A percentile compares a stretch with the other conserved stretches of the same genome.
Conservation (phyloP, 2,329 filamentous ascomycete genomes). For the Fusarium bulbicola region DNA sequence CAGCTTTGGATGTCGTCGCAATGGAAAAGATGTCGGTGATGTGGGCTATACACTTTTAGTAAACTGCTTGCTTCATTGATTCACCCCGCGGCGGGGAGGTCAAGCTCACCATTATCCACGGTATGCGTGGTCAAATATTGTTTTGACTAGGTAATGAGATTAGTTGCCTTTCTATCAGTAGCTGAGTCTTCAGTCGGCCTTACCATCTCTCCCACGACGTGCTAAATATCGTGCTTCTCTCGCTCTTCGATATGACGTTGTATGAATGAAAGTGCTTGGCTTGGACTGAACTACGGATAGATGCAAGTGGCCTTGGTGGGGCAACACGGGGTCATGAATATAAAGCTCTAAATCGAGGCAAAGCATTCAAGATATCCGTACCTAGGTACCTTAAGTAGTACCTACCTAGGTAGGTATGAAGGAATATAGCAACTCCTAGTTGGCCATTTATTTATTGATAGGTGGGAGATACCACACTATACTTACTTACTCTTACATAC, state of each 20-base stretch:
- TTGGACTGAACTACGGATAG: constrained; percentile 20
- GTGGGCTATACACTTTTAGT: constrained; percentile 68
- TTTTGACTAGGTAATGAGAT: constrained; percentile 75
- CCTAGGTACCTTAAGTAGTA: background rate
- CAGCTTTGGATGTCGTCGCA: constrained; percentile 75
- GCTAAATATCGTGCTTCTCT: background rate
- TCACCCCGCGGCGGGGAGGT: constrained; percentile 45
- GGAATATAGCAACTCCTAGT: background rate
- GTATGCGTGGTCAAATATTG: constrained; percentile 96
- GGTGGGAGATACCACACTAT: background rate
- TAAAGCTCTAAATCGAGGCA: constrained; percentile 10
- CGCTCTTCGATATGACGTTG: constrained; percentile 37
- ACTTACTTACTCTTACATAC: background rate
- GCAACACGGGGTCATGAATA: constrained; percentile 25
- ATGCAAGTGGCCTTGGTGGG: constrained; percentile 30
- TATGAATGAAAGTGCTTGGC: constrained; percentile 34
- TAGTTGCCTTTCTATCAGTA: background rate
- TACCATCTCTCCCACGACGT: constrained; percentile 40
- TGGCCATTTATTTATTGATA: background rate
- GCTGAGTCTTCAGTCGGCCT: background rate
- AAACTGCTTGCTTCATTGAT: constrained; percentile 15
- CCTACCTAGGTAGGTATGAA: background rate
- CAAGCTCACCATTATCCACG: constrained; percentile 78
- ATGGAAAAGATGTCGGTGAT: constrained; percentile 85
- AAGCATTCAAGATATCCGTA: background rate